Evolutionary conservation across 2,329 filamentous ascomycete species (phyloP).

Genomic region (Fusarium sp.): DNA sequence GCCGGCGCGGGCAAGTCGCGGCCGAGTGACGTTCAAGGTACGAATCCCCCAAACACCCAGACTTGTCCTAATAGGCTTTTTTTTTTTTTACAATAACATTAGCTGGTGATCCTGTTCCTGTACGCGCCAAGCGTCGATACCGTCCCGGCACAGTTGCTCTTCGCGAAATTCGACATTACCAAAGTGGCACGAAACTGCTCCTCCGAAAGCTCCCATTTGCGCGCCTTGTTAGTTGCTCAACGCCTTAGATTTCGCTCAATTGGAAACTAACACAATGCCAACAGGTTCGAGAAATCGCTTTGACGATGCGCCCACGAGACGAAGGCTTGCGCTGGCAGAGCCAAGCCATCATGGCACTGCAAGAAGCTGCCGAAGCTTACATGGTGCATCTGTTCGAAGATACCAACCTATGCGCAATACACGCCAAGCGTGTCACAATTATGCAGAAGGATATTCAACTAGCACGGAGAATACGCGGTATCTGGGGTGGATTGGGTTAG

Average conservation of each 20-base stretch:
- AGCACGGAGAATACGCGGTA: constrained; percentile 79
- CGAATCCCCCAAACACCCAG: not conserved
- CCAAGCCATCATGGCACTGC: constrained; percentile 90
- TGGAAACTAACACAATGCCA: constrained; percentile 21
- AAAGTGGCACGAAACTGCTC: constrained; percentile 87
- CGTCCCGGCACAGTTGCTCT: constrained; percentile 85
- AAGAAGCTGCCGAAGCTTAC: constrained; percentile 97
- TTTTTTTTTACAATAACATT: constrained; percentile 33
- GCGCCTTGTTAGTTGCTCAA: constrained; percentile 65
- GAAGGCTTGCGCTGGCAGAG: constrained; percentile 92
- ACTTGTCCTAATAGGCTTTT: not conserved
- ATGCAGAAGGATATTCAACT: constrained; percentile 99
- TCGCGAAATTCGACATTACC: constrained; percentile 90
- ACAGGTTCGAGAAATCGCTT: constrained; percentile 72
- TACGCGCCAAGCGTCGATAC: constrained; percentile 70
- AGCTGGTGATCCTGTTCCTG: constrained; percentile 80
- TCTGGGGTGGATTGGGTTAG: constrained; percentile 75
- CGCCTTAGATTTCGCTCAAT: not conserved
- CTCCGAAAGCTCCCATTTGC: constrained; percentile 84
- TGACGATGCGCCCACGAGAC: constrained; percentile 68
- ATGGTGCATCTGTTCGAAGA: constrained; percentile 92
- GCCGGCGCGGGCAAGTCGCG: constrained; percentile 42
- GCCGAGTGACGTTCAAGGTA: constrained; percentile 56
- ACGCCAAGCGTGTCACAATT: constrained; percentile 95
- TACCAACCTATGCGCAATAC: constrained; percentile 89